phyloP scores from a whole-genome alignment of 163 green algal genomes.

The Smithsoniella earleae region DNA sequence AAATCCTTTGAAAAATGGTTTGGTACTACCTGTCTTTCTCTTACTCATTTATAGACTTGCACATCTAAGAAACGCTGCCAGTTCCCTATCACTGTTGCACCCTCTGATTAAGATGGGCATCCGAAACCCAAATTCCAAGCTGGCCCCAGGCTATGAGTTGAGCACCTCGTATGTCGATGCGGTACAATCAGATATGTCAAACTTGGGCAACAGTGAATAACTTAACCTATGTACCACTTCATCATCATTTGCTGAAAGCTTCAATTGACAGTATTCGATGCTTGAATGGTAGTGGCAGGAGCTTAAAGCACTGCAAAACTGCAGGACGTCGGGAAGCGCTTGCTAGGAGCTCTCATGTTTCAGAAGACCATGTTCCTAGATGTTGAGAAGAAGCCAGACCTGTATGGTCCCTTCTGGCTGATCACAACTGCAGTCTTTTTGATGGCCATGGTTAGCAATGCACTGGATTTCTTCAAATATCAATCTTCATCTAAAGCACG shows the following conservation, averaged over 20 bases:
- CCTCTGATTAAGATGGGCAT: background rate
- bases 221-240: background rate
- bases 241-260: too few species aligned
- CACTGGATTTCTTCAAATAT: background rate
- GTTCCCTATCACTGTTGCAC: background rate
- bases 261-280: too few species aligned
- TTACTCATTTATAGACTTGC: too few species aligned
- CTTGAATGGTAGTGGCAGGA: too few species aligned
- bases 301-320: background rate
- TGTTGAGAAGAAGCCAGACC: background rate
- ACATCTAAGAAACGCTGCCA: too few species aligned
- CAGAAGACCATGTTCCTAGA: constrained; percentile 8
- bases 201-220: background rate
- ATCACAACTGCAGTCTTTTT: constrained; percentile 25
- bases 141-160: background rate
- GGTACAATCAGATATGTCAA: background rate
- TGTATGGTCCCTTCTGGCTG: constrained; percentile 28
- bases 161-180: background rate
- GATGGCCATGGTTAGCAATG: constrained; percentile 24
- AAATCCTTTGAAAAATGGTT: too few species aligned
- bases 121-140: background rate
- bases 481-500: background rate
- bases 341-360: constrained; percentile 19
- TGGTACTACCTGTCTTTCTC: too few species aligned
- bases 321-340: constrained; percentile 26